Percentiles rank a stretch among this genome's conserved stretches.
phyloP scores from a whole-genome alignment of 2,329 filamentous ascomycete genomes.

The Sclerotinia sclerotiorum region DNA sequence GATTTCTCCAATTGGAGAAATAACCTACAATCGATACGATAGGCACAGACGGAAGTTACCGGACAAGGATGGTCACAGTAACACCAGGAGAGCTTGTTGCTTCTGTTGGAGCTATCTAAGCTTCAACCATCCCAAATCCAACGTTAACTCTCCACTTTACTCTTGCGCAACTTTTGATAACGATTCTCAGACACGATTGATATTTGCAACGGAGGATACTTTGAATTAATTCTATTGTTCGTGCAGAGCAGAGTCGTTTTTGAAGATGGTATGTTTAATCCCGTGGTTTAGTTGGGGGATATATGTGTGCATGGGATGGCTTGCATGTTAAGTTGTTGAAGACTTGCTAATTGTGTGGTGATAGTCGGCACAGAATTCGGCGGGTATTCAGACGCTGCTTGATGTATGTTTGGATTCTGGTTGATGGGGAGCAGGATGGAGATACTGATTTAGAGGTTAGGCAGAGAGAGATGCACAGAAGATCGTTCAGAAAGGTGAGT shows the following conservation, averaged over 20 bases:
- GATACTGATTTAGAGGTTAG: slow-evolving; percentile 48
- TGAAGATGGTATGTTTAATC: slow-evolving; percentile 35
- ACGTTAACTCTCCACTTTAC: slow-evolving; percentile 18
- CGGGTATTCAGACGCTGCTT: slow-evolving; percentile 97
- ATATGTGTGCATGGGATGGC: slow-evolving; percentile 13
- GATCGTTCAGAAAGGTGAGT: slow-evolving; percentile 92
- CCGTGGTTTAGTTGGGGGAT: not conserved
- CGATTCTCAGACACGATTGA: slow-evolving; percentile 25
- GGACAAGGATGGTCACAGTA: slow-evolving; percentile 29
- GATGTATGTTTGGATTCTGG: slow-evolving; percentile 64
- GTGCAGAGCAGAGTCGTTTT: slow-evolving; percentile 21
- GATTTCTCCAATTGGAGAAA: not conserved
- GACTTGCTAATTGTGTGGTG: slow-evolving; percentile 28
- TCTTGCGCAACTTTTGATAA: slow-evolving; percentile 16
- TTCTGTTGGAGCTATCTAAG: slow-evolving; percentile 29
- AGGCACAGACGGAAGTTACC: slow-evolving; percentile 31
- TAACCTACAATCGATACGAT: slow-evolving; percentile 11
- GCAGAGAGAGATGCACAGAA: slow-evolving; percentile 98
- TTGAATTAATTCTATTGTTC: not conserved
- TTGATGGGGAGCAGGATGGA: not conserved
- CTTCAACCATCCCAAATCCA: slow-evolving; percentile 22
- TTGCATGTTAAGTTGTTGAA: slow-evolving; percentile 5
- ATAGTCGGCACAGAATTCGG: slow-evolving; percentile 96
- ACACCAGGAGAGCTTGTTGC: slow-evolving; percentile 28
- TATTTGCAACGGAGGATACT: slow-evolving; percentile 22